Evolutionary conservation across 2,329 filamentous ascomycete species (phyloP).

Genomic region (Fusarium verrucosum): DNA sequence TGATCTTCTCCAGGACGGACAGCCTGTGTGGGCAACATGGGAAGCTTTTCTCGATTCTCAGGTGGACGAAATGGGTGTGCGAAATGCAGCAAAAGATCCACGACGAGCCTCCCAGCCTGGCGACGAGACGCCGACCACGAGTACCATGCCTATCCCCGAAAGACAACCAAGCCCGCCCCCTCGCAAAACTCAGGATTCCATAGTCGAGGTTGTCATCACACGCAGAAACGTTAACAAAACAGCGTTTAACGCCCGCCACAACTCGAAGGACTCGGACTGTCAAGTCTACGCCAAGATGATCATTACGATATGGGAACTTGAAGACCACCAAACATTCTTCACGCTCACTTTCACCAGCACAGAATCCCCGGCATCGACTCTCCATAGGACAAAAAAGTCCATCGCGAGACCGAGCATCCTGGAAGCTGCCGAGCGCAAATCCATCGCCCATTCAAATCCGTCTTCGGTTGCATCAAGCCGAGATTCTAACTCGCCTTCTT

Average conservation of each 20-base stretch:
- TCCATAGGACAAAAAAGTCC: slow-evolving; percentile 50
- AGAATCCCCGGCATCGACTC: slow-evolving; percentile 50
- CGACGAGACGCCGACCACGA: slow-evolving; percentile 52
- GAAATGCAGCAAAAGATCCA: slow-evolving; percentile 38
- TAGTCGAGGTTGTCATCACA: slow-evolving; percentile 74
- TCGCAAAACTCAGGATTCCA: slow-evolving; percentile 64
- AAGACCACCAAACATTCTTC: slow-evolving; percentile 73
- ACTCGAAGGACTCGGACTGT: slow-evolving; percentile 50
- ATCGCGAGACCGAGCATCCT: slow-evolving; percentile 53
- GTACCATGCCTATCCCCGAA: slow-evolving; percentile 46
- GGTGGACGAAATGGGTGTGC: slow-evolving; percentile 54
- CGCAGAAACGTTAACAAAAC: slow-evolving; percentile 56
- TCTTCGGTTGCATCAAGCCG: slow-evolving; percentile 59
- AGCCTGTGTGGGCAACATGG: slow-evolving; percentile 67
- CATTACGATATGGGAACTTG: slow-evolving; percentile 76
- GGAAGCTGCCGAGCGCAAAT: slow-evolving; percentile 58
- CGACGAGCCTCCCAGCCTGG: slow-evolving; percentile 31
- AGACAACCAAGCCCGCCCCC: slow-evolving; percentile 40
- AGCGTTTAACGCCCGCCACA: slow-evolving; percentile 48
- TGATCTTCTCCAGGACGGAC: slow-evolving; percentile 75
- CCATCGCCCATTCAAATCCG: slow-evolving; percentile 56
- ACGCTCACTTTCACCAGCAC: slow-evolving; percentile 78
- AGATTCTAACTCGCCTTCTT: slow-evolving; percentile 58
- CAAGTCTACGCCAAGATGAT: slow-evolving; percentile 76
- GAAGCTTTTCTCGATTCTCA: slow-evolving; percentile 67